Evolutionary conservation across 2,329 filamentous ascomycete genomes (phyloP), one percentile per base, ranked within the genome.

Genomic region (Didymella exigua): DNA sequence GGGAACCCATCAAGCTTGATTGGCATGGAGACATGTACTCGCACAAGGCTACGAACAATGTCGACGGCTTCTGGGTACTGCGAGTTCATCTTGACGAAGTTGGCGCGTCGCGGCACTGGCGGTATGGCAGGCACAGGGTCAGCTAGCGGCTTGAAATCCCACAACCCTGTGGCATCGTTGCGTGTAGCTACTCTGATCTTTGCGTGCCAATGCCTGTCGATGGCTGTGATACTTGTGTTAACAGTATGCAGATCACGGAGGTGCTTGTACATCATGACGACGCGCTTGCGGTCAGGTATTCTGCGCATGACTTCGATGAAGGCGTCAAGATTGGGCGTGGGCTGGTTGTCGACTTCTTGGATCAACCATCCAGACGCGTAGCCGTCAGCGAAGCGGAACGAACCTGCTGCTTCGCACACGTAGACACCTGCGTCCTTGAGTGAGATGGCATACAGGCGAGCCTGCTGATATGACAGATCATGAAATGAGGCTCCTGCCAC

Each of bases 1-100:
- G 95, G 96, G 73, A 96, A 99, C n/a, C 95, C 95, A 73, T 99
- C 95, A 9, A 99, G 84, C 80, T 98, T 98, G 59, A 99, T 80
- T 0, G 95, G 95, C 88, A 99, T 93, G 21, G 88, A 90, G 67
- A 93, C 96, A 61, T 90, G 89, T 50, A 99, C 89, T 33, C 95
- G 89, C 23, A 99, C 93, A 72, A 99, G 98, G 71, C 93, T 97
- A 63, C 90, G 88, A 33, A 99, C 90, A 59, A 99, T 86, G 63
- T 96, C 91, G 2, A 93, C 92, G n/a, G 95, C 93, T 16, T 91
- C 90, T 21, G 91, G 88, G 71, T 97, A 89, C 55, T 89, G 89
- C 56, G 93, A 89, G 64, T 95, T 91, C 59, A 99, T 84, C 72
- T 92, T 88, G 64, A 98, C 96, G 72, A 99, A 99, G 49, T 91